Evolutionary conservation across 179 eudicot genomes (phyloP), one percentile per base, ranked within the genome.

Genomic region (Monotropa hypopitys): DNA sequence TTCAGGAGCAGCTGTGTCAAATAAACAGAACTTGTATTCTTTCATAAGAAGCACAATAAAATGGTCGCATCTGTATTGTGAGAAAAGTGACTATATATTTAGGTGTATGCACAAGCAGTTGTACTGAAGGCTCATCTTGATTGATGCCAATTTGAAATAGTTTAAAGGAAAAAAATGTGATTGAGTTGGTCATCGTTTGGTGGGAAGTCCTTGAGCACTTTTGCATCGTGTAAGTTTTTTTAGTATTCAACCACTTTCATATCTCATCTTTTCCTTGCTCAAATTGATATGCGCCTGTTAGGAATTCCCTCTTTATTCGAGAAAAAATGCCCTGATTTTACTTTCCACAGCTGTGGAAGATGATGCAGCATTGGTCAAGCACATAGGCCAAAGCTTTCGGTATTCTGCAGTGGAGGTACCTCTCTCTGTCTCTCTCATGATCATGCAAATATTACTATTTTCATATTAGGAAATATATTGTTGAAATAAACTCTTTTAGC

Each of bases 361-460:
- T 88, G 98, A 94, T 73, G 87, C 77, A 47, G 86, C 78, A 38
- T 76, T 94, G 67, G 92, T 91, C 77, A 94, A 94, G 81, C 88
- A 83, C 84, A 85, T 94, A 73, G 90, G 90, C 70, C 91, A 89
- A 84, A 90, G 87, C 85, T 94, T 94, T 74, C 94, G 97, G 77
- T 91, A 89, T 80, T 86, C 91, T 77, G 86, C 89, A 59, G 86
- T 91, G 54, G 92, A 92, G 97, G 98, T 94, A 79, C 30, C 50
- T 57, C 35, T 28, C 50, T 43, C 57, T 67, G 40, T 23, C 32
- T 75, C 72, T 70, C 10, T 46, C 33, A 69, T 43, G 72, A 16
- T 33, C 7, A 61, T 43, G 63, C 28, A 23, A 8, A 30, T 75
- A 38, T 56, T 33, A n/a, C 18, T 56, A 28, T 45, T 43, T 54